Evolutionary conservation across 2,329 filamentous ascomycete species (phyloP).

Genomic region (Colletotrichum somersetense): DNA sequence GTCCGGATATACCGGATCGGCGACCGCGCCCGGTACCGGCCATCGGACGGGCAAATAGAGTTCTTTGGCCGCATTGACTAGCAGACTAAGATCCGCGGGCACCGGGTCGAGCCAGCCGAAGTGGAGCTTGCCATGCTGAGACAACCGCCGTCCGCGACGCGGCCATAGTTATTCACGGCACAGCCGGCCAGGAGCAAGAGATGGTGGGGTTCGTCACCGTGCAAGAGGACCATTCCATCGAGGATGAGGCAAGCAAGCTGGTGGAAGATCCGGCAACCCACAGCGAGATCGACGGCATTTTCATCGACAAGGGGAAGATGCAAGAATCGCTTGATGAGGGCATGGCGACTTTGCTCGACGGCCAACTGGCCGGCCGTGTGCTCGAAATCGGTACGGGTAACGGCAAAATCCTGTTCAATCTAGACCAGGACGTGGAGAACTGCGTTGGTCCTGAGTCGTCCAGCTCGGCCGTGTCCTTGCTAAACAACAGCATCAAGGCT

Average conservation of each 20-base stretch:
- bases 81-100: constrained; percentile 49
- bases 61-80: constrained; percentile 48
- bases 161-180: constrained; percentile 37
- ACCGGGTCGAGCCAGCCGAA: constrained; percentile 48
- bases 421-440: constrained; percentile 40
- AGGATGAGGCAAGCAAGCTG: constrained; percentile 34
- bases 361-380: constrained; percentile 36
- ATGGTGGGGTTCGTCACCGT: constrained; percentile 41
- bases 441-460: constrained; percentile 49
- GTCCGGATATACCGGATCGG: constrained; percentile 47
- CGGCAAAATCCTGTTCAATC: constrained; percentile 51
- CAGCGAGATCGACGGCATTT: constrained; percentile 44
- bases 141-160: constrained; percentile 42
- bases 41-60: constrained; percentile 45
- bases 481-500: constrained; percentile 37
- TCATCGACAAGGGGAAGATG: constrained; percentile 48
- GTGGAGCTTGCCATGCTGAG: constrained; percentile 45
- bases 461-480: constrained; percentile 43
- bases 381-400: constrained; percentile 49
- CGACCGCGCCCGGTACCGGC: constrained; percentile 45
- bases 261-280: constrained; percentile 43
- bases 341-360: constrained; percentile 39
- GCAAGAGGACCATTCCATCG: neutral
- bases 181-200: constrained; percentile 9
- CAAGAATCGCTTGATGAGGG: constrained; percentile 51